Percentiles rank a stretch among this genome's conserved stretches.
Conservation (phyloP, 2,329 filamentous ascomycete species). For the Sclerotinia nivalis region DNA sequence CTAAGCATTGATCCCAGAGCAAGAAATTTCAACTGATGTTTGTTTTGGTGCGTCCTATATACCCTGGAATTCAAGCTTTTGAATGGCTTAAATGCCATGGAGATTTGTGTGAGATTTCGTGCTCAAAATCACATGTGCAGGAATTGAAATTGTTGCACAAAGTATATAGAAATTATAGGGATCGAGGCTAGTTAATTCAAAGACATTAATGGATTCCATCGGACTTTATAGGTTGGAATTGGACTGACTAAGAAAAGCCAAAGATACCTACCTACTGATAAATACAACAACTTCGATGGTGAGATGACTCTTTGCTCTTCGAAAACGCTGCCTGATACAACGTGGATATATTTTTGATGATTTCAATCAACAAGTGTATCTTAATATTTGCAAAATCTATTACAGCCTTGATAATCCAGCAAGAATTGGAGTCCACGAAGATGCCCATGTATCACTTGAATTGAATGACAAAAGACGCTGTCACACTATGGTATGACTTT, state of each 20-base stretch:
- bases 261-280: not conserved
- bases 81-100: no score
- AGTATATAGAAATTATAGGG: no score
- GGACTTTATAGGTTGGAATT: not conserved
- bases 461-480: not conserved
- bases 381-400: not conserved
- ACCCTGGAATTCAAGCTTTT: no score
- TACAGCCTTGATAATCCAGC: not conserved
- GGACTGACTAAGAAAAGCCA: not conserved
- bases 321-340: not conserved
- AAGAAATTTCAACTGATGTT: not conserved
- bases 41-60: not conserved
- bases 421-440: not conserved
- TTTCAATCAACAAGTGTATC: not conserved
- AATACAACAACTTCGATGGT: slow-evolving; percentile 21
- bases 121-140: no score
- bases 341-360: not conserved
- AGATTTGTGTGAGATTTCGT: no score
- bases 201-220: not conserved
- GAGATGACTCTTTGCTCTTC: not conserved
- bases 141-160: no score
- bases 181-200: not conserved
- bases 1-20: not conserved
- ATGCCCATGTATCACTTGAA: not conserved
- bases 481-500: not conserved